Conservation (phyloP, 768 basidiomycete species). For the Crassisporium funariophilum region DNA sequence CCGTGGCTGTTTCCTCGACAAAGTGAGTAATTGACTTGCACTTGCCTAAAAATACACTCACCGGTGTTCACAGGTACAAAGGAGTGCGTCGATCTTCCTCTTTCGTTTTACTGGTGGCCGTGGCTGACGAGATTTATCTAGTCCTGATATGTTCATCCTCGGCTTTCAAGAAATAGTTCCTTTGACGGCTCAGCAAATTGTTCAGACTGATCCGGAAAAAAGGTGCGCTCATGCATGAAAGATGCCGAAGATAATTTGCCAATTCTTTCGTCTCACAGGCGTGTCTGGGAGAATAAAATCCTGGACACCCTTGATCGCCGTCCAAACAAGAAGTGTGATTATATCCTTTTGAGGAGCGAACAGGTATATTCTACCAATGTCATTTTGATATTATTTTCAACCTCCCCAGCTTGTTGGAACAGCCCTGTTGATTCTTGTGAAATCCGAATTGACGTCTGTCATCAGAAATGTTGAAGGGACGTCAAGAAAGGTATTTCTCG, state of each 20-base stretch:
- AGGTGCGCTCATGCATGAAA: constrained; percentile 43
- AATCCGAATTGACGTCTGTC: constrained; percentile 69
- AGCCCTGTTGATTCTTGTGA: constrained; percentile 84
- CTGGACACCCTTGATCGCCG: constrained; percentile 75
- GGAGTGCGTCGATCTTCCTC: constrained; percentile 45
- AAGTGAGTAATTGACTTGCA: constrained; percentile 47
- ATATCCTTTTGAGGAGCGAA: constrained; percentile 88
- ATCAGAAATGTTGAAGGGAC: constrained; percentile 93
- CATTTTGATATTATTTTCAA: constrained; percentile 13
- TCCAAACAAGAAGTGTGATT: constrained; percentile 67
- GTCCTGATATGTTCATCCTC: constrained; percentile 88
- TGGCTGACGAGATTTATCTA: constrained; percentile 27
- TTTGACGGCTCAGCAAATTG: constrained; percentile 95
- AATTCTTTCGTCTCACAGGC: constrained; percentile 45
- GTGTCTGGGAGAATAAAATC: constrained; percentile 84
- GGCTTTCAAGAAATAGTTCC: constrained; percentile 98
- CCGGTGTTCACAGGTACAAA: constrained; percentile 31
- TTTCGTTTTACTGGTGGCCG: constrained; percentile 4
- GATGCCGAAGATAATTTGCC: neutral
- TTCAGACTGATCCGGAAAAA: constrained; percentile 95
- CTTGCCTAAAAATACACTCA: constrained; percentile 13
- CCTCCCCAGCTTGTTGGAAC: constrained; percentile 84
- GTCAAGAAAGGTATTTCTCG: constrained; percentile 72
- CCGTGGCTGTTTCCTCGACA: constrained; percentile 90
- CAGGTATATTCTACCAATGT: constrained; percentile 57